phyloP scores from a whole-genome alignment of 2,329 filamentous ascomycete genomes.

The Capronia americana region DNA sequence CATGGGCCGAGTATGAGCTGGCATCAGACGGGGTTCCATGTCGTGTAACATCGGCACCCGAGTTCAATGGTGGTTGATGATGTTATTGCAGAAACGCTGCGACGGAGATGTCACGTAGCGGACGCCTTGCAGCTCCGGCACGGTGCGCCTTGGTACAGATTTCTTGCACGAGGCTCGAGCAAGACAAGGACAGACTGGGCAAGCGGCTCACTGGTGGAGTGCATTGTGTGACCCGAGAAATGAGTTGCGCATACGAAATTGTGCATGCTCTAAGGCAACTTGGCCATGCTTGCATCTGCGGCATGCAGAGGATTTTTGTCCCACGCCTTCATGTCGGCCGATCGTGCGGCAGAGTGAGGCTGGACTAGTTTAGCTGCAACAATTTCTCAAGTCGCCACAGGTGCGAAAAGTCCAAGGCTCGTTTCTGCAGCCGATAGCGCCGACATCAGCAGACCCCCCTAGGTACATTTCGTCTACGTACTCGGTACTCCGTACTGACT shows the following conservation, averaged over 20 bases:
- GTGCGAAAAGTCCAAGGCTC: background rate
- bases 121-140: constrained; percentile 15
- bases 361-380: constrained; percentile 20
- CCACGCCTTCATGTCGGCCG: constrained; percentile 4
- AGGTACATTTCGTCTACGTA: background rate
- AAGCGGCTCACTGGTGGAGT: constrained; percentile 9
- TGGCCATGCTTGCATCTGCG: constrained; percentile 15
- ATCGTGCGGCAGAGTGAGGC: constrained; percentile 15
- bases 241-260: constrained; percentile 19
- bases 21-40: constrained; percentile 5
- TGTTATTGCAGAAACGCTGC: constrained; percentile 5
- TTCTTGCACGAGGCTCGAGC: constrained; percentile 10
- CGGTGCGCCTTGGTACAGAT: constrained; percentile 3
- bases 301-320: constrained; percentile 14
- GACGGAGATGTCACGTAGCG: constrained; percentile 9
- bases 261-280: constrained; percentile 19
- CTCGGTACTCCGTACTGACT: background rate
- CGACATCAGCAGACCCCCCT: background rate
- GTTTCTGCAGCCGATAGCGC: background rate
- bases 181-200: constrained; percentile 6
- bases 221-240: constrained; percentile 15
- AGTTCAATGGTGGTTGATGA: constrained; percentile 11
- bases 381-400: constrained; percentile 8
- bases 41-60: constrained; percentile 1
- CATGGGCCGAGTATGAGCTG: constrained; percentile 15